A percentile compares a stretch with the other conserved stretches of the same genome.
Conservation (phyloP, 2,329 filamentous ascomycete genomes). For the Acrocalymma vagum region DNA sequence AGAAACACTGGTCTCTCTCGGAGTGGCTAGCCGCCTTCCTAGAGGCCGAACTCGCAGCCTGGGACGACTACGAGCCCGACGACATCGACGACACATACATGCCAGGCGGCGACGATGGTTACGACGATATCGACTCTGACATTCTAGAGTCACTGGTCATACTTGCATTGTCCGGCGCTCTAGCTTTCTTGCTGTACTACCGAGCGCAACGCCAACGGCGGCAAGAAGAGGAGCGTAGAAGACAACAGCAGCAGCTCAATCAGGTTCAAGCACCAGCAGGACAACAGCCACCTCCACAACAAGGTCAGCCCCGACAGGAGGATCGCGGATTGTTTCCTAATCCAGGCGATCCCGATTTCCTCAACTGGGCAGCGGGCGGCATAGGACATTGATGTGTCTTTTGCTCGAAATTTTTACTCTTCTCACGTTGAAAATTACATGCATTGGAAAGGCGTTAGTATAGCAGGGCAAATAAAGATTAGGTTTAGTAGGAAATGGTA, state of each 20-base stretch:
- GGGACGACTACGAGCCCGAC: slow-evolving; percentile 64
- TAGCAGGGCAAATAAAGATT: no score
- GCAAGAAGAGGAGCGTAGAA: slow-evolving; percentile 52
- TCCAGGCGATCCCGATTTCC: slow-evolving; percentile 72
- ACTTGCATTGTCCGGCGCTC: slow-evolving; percentile 75
- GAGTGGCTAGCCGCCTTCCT: slow-evolving; percentile 92
- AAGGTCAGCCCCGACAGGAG: no score
- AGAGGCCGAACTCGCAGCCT: slow-evolving; percentile 63
- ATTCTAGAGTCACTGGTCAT: slow-evolving; percentile 87
- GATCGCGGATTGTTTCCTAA: slow-evolving; percentile 70
- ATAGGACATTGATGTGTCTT: slow-evolving; percentile 63
- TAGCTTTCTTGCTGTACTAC: slow-evolving; percentile 84
- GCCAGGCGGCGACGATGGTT: slow-evolving; percentile 60
- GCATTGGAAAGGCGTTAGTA: no score
- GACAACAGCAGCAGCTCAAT: slow-evolving; percentile 38
- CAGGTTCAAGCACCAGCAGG: slow-evolving; percentile 39
- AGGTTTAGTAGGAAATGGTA: no score
- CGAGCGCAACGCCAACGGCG: slow-evolving; percentile 68
- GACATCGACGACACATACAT: slow-evolving; percentile 51
- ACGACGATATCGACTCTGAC: slow-evolving; percentile 75
- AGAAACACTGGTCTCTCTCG: slow-evolving; percentile 77
- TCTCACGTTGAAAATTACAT: no score
- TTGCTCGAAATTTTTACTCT: no score
- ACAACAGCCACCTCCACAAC: slow-evolving; percentile 23
- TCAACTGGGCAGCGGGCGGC: slow-evolving; percentile 73